Base-by-base conservation (phyloP, 2,329 filamentous ascomycete species). In the Thielaviopsis musarum region DNA sequence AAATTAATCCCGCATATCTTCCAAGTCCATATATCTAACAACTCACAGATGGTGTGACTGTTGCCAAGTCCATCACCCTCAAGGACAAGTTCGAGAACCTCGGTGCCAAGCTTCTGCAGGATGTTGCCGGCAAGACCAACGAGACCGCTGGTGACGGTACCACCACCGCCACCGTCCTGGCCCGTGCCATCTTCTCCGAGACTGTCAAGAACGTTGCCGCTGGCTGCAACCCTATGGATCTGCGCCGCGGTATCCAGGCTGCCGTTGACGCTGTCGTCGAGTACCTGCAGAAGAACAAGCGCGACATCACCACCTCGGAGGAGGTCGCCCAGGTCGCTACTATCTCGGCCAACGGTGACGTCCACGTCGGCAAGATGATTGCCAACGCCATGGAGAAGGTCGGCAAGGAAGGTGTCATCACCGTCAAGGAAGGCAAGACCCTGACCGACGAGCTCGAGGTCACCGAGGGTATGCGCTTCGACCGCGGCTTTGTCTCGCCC, bases 1-100 rank as follows among this genome's bases (percentile, higher is more conserved):
- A 3, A 7, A 7, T 7, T 28, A 7, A 4, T 4, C 26, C 7
- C 30, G 7, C 30, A 34, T 34, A 34, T 7, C 6, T 6, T 34
- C 9, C 30, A 34, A 10, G 30, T 12, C 30, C 30, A 34, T 34
- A 34, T 34, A 21, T 54, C 10, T 54, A 41, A 22, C 26, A 9
- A 51, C 19, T 51, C 61, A 63, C 66, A 91, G 87, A 93, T 74
- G 88, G 88, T 83, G 88, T 93, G 54, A 91, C 87, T 67, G 88
- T 93, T 67, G 88, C 88, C 67, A 91, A 86, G 76, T 90, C 91
- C 64, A 87, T 98, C 69, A 83, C 82, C 64, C 83, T 98, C 65
- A 84, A 98, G 81, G 93, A 98, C 81, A 97, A 97, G 78, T 98
- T 96, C 75, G 93, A 98, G 79, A 98, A 98, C 80, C 88, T 98